Evolutionary conservation across 768 basidiomycete genomes (phyloP), one percentile per base, ranked within the genome.

Genomic region (Tulasnella sp.): DNA sequence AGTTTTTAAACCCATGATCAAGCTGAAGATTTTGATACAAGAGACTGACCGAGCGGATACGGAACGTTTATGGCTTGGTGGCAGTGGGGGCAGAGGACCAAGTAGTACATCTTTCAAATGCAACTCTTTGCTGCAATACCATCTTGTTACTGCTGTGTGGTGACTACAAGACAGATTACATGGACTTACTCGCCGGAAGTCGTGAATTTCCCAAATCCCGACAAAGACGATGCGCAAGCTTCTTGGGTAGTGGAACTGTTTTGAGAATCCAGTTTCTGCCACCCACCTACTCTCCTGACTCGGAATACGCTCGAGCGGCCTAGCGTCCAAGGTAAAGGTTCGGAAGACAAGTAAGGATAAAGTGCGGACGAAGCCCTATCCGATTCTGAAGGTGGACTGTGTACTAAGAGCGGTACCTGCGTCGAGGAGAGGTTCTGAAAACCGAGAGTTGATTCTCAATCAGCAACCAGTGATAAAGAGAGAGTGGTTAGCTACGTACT

Each of bases 261-360:
- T n/a, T 38, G 7, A 15, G 34, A 38, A 38, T 38, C 34, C 7
- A 38, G 5, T 15, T 38, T 38, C 34, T 38, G 44, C 11, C 34
- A 43, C 19, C 54, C 54, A 2, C 54, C 54, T 43, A 56, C 25
- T 31, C 29, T 56, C 19, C 44, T 15, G 12, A 56, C 44, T 2
- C 44, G 54, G 15, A 25, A 29, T 1, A 24, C 43, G n/a, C 45
- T 48, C n/a, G 44, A 27, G 15, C 44, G 54, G 12, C 54, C 54
- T 8, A 43, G 27, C 15, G 38, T 56, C 54, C 54, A 56, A 43
- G 54, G 54, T 42, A 56, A 19, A 11, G 54, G 19, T 46, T 43
- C 27, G 7, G 54, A 56, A 19, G 41, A 11, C 8, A 56, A 29
- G 42, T 43, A 56, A 10, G 54, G 54, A 43, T 43, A 56, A 2